A percentile compares a stretch with the other conserved stretches of the same genome.
These are phyloP conservation scores for Podospora sp. DNA, from an alignment of 495 filamentous ascomycete genomes.

Conservation along the genomic window DNA sequence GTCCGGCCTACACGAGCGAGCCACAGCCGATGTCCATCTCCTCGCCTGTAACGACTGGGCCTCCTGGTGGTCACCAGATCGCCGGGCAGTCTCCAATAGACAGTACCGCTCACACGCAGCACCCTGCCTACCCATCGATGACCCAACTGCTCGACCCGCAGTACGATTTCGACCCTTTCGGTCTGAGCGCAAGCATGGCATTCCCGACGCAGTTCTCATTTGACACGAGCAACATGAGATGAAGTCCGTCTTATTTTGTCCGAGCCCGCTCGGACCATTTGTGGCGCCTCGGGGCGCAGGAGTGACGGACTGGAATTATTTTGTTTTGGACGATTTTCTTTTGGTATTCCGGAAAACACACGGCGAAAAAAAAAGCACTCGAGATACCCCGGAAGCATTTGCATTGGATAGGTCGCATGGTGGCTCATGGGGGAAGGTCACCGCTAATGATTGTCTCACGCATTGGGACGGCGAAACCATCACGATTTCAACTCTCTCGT, in stretches of 20 bases:
- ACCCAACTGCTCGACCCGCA: slow-evolving; percentile 76
- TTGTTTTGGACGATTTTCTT: neutral
- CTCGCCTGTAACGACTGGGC: slow-evolving; percentile 43
- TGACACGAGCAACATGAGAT: slow-evolving; percentile 65
- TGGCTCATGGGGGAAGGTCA: slow-evolving; percentile 14
- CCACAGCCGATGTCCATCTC: slow-evolving; percentile 47
- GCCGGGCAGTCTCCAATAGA: slow-evolving; percentile 41
- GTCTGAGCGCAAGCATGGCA: slow-evolving; percentile 88
- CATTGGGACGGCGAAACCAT: slow-evolving; percentile 16
- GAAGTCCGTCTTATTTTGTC: neutral
- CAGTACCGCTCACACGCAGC: slow-evolving; percentile 39
- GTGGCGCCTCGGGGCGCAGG: too few relatives aligned
- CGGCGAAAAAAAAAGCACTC: slow-evolving; percentile 16
- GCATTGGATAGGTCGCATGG: slow-evolving; percentile 24
- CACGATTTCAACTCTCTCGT: slow-evolving; percentile 10
- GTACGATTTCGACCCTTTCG: slow-evolving; percentile 89
- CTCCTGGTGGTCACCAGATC: slow-evolving; percentile 30
- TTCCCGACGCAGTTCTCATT: slow-evolving; percentile 89
- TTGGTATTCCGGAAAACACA: slow-evolving; percentile 18
- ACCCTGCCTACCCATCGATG: slow-evolving; percentile 56
- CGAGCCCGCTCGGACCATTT: neutral
- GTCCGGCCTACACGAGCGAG: slow-evolving; percentile 48
- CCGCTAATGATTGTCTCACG: slow-evolving; percentile 15
- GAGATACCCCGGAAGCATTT: slow-evolving; percentile 34
- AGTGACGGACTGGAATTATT: neutral